Evolutionary conservation across 257 asterid genomes (phyloP).

Genomic region (Capsicum rhomboideum): DNA sequence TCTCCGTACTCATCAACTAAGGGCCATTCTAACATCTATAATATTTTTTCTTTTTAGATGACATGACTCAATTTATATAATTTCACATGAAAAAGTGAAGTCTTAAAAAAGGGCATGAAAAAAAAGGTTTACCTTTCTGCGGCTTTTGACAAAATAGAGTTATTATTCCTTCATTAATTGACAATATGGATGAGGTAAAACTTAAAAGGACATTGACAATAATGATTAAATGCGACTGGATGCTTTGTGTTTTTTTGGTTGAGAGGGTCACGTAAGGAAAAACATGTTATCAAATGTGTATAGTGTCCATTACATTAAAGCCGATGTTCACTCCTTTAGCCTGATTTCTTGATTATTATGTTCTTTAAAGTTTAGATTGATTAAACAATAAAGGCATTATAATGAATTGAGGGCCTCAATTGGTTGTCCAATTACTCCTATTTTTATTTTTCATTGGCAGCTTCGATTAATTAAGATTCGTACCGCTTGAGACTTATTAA

Average conservation of each 20-base stretch:
- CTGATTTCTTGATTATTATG: slow-evolving; percentile 9
- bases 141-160: neutral
- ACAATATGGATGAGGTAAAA: neutral
- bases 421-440: neutral
- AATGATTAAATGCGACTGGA: slow-evolving; percentile 3
- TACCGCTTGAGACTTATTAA: neutral
- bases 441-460: neutral
- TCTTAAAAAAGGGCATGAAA: neutral
- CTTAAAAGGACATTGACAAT: neutral
- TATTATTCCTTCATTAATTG: neutral
- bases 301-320: neutral
- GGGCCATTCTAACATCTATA: neutral
- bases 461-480: neutral
- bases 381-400: neutral
- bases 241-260: neutral
- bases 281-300: neutral
- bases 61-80: neutral
- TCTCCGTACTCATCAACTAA: neutral
- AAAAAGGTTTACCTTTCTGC: neutral
- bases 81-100: slow-evolving; percentile 27
- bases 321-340: slow-evolving; percentile 17
- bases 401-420: neutral
- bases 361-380: neutral
- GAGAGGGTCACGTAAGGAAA: neutral
- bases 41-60: neutral